phyloP scores from a whole-genome alignment of 2,329 filamentous ascomycete species.

The Chrysoporthe cubensis region DNA sequence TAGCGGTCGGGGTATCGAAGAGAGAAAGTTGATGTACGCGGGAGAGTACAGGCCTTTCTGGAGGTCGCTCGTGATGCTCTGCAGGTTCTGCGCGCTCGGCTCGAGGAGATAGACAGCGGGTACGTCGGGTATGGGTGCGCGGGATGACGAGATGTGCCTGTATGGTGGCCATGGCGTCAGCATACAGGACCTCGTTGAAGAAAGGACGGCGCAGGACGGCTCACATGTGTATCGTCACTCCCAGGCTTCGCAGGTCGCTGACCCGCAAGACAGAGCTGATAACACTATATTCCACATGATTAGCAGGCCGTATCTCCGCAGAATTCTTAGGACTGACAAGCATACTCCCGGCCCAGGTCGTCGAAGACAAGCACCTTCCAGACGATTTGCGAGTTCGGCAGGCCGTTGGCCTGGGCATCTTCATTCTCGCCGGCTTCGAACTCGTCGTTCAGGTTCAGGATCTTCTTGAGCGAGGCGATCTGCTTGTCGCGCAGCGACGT shows the following conservation, averaged over 20 bases:
- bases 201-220: conserved; percentile 30
- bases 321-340: not conserved
- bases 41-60: conserved; percentile 87
- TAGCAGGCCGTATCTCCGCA: conserved; percentile 9
- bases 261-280: conserved; percentile 96
- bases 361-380: conserved; percentile 99
- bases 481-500: conserved; percentile 56
- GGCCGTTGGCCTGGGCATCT: conserved; percentile 65
- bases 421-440: conserved; percentile 62
- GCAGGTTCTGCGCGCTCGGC: conserved; percentile 78
- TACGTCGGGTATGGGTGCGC: conserved; percentile 93
- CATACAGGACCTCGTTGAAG: not conserved
- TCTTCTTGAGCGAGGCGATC: conserved; percentile 89
- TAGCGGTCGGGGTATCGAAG: conserved; percentile 84
- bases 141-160: conserved; percentile 78
- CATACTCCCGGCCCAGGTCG: conserved; percentile 43
- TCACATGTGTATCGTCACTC: conserved; percentile 95
- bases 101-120: conserved; percentile 97
- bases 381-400: conserved; percentile 77
- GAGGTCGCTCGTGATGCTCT: conserved; percentile 83
- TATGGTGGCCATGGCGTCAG: conserved; percentile 9
- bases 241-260: conserved; percentile 88
- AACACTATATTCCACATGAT: conserved; percentile 54
- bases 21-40: conserved; percentile 96
- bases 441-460: conserved; percentile 90